These are phyloP conservation scores for Evansstolkia leycettana DNA, from an alignment of 495 filamentous ascomycete species.

Conservation along the genomic window DNA sequence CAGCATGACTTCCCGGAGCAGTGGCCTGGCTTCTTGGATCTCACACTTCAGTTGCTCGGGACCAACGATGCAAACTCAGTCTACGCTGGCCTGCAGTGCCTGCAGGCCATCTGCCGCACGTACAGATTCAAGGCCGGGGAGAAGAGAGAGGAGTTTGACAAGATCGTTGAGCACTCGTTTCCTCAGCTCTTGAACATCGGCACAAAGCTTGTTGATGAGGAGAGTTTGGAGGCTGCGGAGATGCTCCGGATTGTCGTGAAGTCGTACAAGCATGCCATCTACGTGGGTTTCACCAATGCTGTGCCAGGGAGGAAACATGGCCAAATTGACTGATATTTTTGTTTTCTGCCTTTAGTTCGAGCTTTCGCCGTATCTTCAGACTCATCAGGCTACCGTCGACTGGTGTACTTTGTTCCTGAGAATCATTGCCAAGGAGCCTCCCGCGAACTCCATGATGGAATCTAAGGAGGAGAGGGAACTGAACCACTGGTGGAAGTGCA, in stretches of 20 bases:
- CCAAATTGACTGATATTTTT: not conserved
- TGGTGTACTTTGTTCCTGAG: constrained; percentile 93
- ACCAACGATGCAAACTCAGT: constrained; percentile 74
- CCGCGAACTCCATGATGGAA: constrained; percentile 64
- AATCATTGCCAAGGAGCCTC: constrained; percentile 75
- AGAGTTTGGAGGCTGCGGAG: constrained; percentile 84
- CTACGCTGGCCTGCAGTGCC: constrained; percentile 85
- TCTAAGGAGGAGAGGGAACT: constrained; percentile 78
- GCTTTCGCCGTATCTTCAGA: constrained; percentile 60
- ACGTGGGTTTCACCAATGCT: constrained; percentile 47
- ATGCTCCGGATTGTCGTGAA: constrained; percentile 94
- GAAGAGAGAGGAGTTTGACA: constrained; percentile 77
- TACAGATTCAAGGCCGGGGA: constrained; percentile 87
- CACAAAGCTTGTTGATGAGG: constrained; percentile 75
- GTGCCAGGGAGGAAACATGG: too few species aligned
- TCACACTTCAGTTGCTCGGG: constrained; percentile 75
- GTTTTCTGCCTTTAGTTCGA: constrained; percentile 60
- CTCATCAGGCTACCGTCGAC: constrained; percentile 71
- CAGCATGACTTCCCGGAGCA: constrained; percentile 87
- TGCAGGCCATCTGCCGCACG: constrained; percentile 83
- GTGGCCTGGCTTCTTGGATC: constrained; percentile 89
- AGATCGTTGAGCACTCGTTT: constrained; percentile 83
- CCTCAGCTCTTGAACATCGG: constrained; percentile 83
- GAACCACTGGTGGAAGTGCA: constrained; percentile 99
- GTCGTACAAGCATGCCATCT: constrained; percentile 93